These are phyloP conservation scores for Kurtzmaniella quercitrusa DNA, from an alignment of 1,139 yeast species.

Conservation along the genomic window DNA sequence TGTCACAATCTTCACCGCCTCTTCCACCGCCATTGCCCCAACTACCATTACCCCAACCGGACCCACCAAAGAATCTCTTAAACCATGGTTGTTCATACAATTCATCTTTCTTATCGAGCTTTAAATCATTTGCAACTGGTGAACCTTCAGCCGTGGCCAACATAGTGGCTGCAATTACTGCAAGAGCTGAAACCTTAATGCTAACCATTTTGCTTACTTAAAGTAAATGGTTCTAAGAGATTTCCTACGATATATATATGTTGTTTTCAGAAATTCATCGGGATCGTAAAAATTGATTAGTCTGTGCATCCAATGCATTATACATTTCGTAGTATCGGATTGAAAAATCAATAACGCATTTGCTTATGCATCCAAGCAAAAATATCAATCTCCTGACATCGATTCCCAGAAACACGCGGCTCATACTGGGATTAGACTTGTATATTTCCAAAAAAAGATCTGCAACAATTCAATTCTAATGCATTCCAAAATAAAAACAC, in stretches of 20 bases:
- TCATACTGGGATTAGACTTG: neutral
- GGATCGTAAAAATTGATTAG: neutral
- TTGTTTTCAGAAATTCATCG: neutral
- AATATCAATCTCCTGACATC: neutral
- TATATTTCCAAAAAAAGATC: neutral
- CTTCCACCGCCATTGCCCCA: conserved; percentile 1
- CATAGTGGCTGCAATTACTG: conserved; percentile 5
- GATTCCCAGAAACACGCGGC: neutral
- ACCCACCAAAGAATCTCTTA: conserved; percentile 4
- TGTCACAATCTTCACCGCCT: conserved; percentile 3
- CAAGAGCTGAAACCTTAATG: conserved; percentile 3
- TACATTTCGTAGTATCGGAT: no score
- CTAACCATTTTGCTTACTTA: conserved; percentile 2
- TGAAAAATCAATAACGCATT: neutral
- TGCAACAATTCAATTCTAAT: neutral
- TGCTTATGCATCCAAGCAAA: neutral
- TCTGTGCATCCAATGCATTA: neutral
- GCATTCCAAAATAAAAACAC: neutral
- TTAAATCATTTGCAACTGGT: conserved; percentile 6
- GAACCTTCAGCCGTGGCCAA: conserved; percentile 4
- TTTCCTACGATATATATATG: neutral
- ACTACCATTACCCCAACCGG: neutral
- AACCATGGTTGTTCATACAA: conserved; percentile 6
- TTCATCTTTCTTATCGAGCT: conserved; percentile 5
- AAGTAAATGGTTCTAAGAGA: neutral